A percentile compares a stretch with the other conserved stretches of the same genome.
Evolutionary conservation across 1,284 basidiomycete species (phyloP).

Genomic region (Sutorius eximius): DNA sequence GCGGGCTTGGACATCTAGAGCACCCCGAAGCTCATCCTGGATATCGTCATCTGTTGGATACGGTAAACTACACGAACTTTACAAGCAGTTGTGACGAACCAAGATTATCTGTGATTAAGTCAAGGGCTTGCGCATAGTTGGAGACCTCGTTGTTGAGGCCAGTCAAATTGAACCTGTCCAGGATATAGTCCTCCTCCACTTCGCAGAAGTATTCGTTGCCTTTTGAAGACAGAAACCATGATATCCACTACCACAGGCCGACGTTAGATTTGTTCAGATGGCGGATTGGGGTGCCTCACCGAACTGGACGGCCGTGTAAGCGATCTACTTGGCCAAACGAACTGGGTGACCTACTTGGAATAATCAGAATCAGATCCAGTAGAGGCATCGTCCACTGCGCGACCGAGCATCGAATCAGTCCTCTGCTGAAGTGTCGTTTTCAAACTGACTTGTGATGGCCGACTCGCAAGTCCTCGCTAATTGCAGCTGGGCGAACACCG

Average conservation of each 20-base stretch:
- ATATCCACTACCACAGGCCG: conserved; percentile 73
- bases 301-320: conserved; percentile 38
- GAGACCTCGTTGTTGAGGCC: conserved; percentile 96
- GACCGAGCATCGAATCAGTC: conserved; percentile 37
- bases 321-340: conserved; percentile 1
- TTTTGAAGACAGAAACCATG: conserved; percentile 98
- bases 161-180: conserved; percentile 97
- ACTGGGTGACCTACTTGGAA: conserved; percentile 62
- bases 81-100: conserved; percentile 50
- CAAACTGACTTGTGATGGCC: conserved; percentile 27
- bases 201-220: conserved; percentile 99
- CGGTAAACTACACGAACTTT: neutral
- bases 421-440: conserved; percentile 11
- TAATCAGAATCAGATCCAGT: conserved; percentile 89
- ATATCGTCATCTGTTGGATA: conserved; percentile 68
- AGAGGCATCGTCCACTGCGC: conserved; percentile 79
- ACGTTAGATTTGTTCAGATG: conserved; percentile 19
- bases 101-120: conserved; percentile 92
- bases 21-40: conserved; percentile 72
- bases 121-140: conserved; percentile 91
- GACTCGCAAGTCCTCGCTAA: conserved; percentile 6
- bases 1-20: conserved; percentile 89
- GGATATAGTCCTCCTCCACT: conserved; percentile 98
- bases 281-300: conserved; percentile 34
- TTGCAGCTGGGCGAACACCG: neutral